A percentile compares a stretch with the other conserved stretches of the same genome.
phyloP scores from a whole-genome alignment of 1,284 basidiomycete genomes.

The Papiliotrema fonsecae region DNA sequence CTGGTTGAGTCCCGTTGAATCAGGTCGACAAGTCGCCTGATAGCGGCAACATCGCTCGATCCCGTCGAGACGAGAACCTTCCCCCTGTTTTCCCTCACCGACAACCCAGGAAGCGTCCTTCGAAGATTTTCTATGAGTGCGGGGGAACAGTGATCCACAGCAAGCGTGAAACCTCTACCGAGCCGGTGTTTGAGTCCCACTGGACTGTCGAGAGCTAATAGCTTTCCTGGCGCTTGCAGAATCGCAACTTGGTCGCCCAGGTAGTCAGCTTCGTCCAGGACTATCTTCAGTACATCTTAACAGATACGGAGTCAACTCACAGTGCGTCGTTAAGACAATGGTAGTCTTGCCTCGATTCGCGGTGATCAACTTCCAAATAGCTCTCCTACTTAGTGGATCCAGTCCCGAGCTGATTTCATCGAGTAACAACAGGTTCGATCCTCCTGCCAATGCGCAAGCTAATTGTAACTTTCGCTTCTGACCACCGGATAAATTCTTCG shows the following conservation, averaged over 20 bases:
- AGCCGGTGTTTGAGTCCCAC: constrained; percentile 66
- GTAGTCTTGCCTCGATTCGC: constrained; percentile 62
- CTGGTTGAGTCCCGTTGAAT: constrained; percentile 52
- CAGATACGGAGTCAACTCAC: constrained; percentile 41
- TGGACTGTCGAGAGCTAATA: constrained; percentile 67
- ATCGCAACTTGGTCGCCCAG: constrained; percentile 71
- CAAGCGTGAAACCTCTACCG: constrained; percentile 65
- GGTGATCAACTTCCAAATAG: constrained; percentile 68
- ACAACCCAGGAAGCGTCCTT: constrained; percentile 6
- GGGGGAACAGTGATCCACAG: neutral
- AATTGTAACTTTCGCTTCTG: constrained; percentile 77
- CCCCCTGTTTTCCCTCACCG: constrained; percentile 6
- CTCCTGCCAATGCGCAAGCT: constrained; percentile 69
- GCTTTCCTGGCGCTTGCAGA: constrained; percentile 66
- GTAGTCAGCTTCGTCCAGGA: constrained; percentile 74
- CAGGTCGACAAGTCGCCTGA: constrained; percentile 57
- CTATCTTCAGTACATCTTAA: constrained; percentile 1
- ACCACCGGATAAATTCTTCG: constrained; percentile 65
- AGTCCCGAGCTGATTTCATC: constrained; percentile 72
- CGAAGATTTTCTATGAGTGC: neutral
- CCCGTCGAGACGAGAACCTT: constrained; percentile 22
- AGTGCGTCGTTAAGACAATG: constrained; percentile 64
- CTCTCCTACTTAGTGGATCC: constrained; percentile 69
- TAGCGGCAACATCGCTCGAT: constrained; percentile 55
- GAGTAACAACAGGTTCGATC: constrained; percentile 60